Evolutionary conservation across 2,329 filamentous ascomycete genomes (phyloP).

Genomic region (Piedraia hortae): DNA sequence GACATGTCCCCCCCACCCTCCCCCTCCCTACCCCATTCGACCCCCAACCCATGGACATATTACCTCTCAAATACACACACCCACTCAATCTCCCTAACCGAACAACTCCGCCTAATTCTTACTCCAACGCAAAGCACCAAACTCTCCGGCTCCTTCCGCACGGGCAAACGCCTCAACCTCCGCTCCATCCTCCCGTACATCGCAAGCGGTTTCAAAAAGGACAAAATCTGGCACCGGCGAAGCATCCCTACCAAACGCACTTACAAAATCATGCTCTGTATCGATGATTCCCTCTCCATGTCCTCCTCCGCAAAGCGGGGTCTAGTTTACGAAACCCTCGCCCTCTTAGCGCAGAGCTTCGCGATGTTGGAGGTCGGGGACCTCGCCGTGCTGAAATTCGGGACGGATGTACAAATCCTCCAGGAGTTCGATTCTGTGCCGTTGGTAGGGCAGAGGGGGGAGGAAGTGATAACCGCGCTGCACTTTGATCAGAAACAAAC

Average conservation of each 20-base stretch:
- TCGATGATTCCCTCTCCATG: conserved; percentile 92
- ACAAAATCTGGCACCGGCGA: conserved; percentile 99
- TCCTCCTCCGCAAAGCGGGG: conserved; percentile 48
- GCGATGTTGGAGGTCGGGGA: conserved; percentile 87
- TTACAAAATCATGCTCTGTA: conserved; percentile 91
- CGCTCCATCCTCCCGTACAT: conserved; percentile 99
- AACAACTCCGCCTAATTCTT: conserved; percentile 84
- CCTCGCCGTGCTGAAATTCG: conserved; percentile 76
- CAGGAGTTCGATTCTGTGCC: conserved; percentile 53
- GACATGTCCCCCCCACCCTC: too few relatives aligned
- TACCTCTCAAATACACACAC: conserved; percentile 52
- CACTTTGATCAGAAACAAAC: conserved; percentile 65
- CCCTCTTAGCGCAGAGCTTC: conserved; percentile 65
- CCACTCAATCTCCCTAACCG: conserved; percentile 68
- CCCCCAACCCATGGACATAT: too few relatives aligned
- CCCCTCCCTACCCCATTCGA: too few relatives aligned
- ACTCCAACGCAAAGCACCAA: conserved; percentile 87
- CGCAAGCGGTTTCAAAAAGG: conserved; percentile 87
- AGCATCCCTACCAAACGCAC: conserved; percentile 73
- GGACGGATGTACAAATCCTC: conserved; percentile 53
- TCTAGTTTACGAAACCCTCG: conserved; percentile 78
- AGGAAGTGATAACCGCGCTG: conserved; percentile 62
- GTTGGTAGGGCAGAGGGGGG: conserved; percentile 56
- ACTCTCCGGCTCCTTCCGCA: conserved; percentile 85
- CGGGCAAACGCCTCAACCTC: conserved; percentile 93